These are phyloP conservation scores for Trichomonas tenax DNA, from an alignment of 208 protist species.

Conservation along the genomic window DNA sequence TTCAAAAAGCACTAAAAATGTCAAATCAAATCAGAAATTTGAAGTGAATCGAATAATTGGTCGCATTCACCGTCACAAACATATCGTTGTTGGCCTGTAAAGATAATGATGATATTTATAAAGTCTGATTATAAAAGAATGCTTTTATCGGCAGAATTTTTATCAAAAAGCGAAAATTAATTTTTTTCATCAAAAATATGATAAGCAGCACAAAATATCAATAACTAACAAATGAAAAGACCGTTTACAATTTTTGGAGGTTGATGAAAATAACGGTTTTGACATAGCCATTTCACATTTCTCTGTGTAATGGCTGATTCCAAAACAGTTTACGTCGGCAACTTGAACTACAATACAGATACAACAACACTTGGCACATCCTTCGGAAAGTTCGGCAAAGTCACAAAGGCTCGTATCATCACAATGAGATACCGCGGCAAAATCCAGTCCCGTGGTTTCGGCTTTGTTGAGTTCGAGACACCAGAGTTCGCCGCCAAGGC, in stretches of 20 bases:
- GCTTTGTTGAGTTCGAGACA: neutral
- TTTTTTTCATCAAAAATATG: neutral
- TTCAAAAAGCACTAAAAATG: no score
- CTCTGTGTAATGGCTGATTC: neutral
- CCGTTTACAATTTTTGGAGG: neutral
- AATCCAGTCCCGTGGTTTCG: neutral
- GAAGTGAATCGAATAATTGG: no score
- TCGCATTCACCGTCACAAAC: no score
- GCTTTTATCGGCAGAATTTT: neutral
- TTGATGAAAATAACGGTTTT: neutral
- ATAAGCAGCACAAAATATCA: no score
- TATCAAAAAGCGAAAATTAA: neutral
- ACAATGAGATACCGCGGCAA: neutral
- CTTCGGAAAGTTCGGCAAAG: neutral
- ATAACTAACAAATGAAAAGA: neutral
- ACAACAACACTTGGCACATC: neutral
- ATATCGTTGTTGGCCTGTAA: no score
- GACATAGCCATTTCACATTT: neutral
- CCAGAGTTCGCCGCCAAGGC: neutral
- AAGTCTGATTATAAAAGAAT: no score
- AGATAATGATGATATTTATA: no score
- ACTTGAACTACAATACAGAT: neutral
- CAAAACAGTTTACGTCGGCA: neutral
- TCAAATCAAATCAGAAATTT: no score
- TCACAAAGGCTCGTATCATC: neutral